Evolutionary conservation across 73 alveolate genomes (phyloP), one percentile per base, ranked within the genome.

Genomic region (Urostyla sp.): DNA sequence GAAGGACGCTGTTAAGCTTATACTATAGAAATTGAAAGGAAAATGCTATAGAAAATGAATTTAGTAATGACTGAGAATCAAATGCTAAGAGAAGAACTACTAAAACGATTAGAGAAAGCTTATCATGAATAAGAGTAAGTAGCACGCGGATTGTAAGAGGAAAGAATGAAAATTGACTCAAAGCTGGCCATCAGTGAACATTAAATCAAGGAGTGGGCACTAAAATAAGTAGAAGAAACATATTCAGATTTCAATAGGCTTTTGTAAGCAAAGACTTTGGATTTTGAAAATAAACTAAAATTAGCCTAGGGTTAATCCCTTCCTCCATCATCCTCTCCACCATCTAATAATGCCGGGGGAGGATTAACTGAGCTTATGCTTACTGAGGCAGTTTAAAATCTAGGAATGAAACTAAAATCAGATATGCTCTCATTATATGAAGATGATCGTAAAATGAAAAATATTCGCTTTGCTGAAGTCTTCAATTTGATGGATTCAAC

Each of bases 1-100:
- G 90, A 86, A 38, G 94, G 94, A 0, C 52, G 77, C 52, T 77
- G 90, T 58, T 74, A 86, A 48, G 94, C 88, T 2, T 86, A 79
- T 49, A 44, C 90, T 0, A 86, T 86, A 20, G 94, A 86, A 43
- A 67, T 77, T 20, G 94, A 86, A 54, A 78, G 75, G 61, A 60
- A 59, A 23, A 20, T 86, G 45, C 13, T 56, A 35, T 72, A 63
- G 21, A 78, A 24, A 45, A 35, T 86, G 13, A 40, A 37, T 23
- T 26, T 13, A 30, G 38, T 58, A 31, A 49, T 58, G 75, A 35
- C 11, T 31, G 85, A 76, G 37, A 61, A 75, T 37, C 76, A 75
- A 21, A 50, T 54, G 18, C 21, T 28, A 20, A 36, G 49, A 38
- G 85, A 81, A 43, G 72, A 67, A 11, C 50, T 50, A 55, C 67